Evolutionary conservation across 2,329 filamentous ascomycete species (phyloP).

Genomic region (Eutypella sp.): DNA sequence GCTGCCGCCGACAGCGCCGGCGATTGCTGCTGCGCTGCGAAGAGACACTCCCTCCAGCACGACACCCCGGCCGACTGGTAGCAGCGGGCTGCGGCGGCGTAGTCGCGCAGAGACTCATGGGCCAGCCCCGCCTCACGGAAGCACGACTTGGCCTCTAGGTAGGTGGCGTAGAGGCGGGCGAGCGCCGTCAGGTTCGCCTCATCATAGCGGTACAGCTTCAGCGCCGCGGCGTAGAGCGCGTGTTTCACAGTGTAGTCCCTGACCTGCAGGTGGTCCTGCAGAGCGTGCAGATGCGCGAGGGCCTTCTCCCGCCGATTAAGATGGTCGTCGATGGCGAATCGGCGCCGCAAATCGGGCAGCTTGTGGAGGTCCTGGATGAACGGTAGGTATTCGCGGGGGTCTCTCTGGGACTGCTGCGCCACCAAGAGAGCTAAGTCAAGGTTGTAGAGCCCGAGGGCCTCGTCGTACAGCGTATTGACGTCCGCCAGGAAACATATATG

Average conservation of each 20-base stretch:
- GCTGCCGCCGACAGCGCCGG: conserved; percentile 57
- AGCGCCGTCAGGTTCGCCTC: conserved; percentile 59
- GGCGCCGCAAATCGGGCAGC: conserved; percentile 63
- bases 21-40: conserved; percentile 63
- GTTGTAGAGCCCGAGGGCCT: conserved; percentile 85
- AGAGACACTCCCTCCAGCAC: conserved; percentile 88
- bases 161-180: conserved; percentile 72
- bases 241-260: conserved; percentile 75
- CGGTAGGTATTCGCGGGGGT: conserved; percentile 90
- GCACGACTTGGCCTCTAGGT: conserved; percentile 69
- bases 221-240: conserved; percentile 68
- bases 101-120: conserved; percentile 80
- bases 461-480: conserved; percentile 85
- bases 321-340: conserved; percentile 85
- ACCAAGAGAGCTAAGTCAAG: conserved; percentile 85
- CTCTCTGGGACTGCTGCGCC: conserved; percentile 92
- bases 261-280: conserved; percentile 73
- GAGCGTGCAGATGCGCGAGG: conserved; percentile 65
- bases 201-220: conserved; percentile 82
- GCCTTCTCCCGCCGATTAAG: conserved; percentile 74
- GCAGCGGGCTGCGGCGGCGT: conserved; percentile 68
- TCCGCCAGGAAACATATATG: conserved; percentile 98
- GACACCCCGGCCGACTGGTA: conserved; percentile 73
- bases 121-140: conserved; percentile 85
- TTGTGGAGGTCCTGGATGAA: conserved; percentile 86